Conservation (phyloP, 495 filamentous ascomycete species). For the Hypoxylon rickii region DNA sequence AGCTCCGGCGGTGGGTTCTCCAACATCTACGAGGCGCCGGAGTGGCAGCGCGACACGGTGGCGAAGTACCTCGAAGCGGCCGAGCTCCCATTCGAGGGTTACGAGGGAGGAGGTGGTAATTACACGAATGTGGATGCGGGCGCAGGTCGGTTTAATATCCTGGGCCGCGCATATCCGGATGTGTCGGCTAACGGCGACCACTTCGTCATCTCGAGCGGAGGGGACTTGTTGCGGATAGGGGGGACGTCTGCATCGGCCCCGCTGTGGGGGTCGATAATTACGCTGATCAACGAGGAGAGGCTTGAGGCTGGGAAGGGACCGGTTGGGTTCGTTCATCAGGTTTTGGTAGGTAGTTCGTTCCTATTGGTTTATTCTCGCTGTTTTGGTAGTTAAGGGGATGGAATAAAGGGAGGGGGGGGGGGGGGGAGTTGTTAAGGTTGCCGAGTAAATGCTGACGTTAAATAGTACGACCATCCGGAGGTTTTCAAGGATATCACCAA, state of each 20-base stretch:
- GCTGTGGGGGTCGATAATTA: conserved; percentile 55
- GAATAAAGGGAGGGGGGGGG: background rate
- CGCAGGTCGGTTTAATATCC: conserved; percentile 51
- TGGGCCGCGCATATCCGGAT: conserved; percentile 64
- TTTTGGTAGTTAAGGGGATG: too few species aligned
- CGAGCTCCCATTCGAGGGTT: conserved; percentile 44
- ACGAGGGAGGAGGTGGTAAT: conserved; percentile 37
- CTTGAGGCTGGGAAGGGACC: conserved; percentile 57
- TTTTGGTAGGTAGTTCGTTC: conserved; percentile 39
- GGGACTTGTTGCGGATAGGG: conserved; percentile 52
- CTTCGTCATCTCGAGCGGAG: conserved; percentile 52
- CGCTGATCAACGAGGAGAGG: conserved; percentile 65
- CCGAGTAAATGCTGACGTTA: background rate
- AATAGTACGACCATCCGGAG: conserved; percentile 58
- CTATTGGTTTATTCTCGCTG: too few species aligned
- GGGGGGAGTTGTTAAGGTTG: background rate
- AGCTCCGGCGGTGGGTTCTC: conserved; percentile 69
- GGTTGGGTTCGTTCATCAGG: conserved; percentile 67
- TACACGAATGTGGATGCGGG: conserved; percentile 23
- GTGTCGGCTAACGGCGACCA: conserved; percentile 64
- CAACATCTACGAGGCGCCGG: conserved; percentile 64
- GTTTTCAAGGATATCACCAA: conserved; percentile 64
- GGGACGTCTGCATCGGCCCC: conserved; percentile 44
- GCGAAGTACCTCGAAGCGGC: conserved; percentile 53
- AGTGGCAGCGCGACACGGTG: conserved; percentile 61